A percentile compares a stretch with the other conserved stretches of the same genome.
phyloP scores from a whole-genome alignment of 192 early-diverging fungal species.

The Coemansia guatemalensis region DNA sequence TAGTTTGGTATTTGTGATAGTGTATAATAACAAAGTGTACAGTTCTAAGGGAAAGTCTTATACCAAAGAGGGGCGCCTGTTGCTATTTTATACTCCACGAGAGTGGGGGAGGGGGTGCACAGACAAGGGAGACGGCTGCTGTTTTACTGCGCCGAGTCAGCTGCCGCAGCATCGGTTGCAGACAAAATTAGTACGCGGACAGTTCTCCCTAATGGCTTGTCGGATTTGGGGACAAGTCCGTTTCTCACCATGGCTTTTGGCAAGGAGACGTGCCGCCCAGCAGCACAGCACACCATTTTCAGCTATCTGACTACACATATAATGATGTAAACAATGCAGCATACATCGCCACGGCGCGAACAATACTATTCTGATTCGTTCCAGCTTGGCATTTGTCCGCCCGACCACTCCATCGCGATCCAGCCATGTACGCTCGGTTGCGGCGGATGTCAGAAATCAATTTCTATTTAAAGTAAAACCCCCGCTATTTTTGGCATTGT shows the following conservation, averaged over 20 bases:
- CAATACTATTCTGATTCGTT: not conserved
- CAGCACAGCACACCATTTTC: not conserved
- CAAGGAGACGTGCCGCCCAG: not conserved
- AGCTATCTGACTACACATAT: not conserved
- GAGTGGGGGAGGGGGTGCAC: not conserved
- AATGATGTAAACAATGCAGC: not conserved
- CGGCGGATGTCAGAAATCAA: not conserved
- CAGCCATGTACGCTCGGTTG: not conserved
- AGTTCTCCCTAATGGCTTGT: not conserved
- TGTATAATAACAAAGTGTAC: not conserved
- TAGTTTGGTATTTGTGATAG: not conserved
- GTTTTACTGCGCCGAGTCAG: not conserved
- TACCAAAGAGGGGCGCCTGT: not conserved
- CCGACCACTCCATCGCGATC: too few species aligned
- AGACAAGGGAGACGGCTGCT: not conserved
- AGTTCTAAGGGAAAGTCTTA: not conserved
- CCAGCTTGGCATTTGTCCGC: not conserved
- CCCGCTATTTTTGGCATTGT: not conserved
- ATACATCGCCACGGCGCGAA: too few species aligned
- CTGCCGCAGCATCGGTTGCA: not conserved
- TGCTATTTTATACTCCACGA: not conserved
- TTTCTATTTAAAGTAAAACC: not conserved
- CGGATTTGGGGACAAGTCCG: not conserved
- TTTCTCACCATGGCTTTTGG: not conserved
- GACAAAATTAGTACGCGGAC: not conserved